Conservation (phyloP, 805 yeast genomes). For the Jamesozyma gamospora region DNA sequence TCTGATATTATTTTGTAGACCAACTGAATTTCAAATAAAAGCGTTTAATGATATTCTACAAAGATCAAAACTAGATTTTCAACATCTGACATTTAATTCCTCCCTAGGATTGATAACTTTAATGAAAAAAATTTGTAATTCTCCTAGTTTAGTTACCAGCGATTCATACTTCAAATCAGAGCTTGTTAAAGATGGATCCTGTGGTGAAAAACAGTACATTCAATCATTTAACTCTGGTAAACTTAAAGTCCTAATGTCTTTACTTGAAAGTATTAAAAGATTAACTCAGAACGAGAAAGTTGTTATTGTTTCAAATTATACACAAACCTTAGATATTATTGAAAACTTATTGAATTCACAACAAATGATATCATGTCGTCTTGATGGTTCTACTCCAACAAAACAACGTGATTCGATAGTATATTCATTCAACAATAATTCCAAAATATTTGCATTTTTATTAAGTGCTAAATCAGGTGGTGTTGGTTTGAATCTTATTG, state of each 20-base stretch:
- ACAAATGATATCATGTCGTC: conserved; percentile 44
- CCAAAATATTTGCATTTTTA: conserved; percentile 51
- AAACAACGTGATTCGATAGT: conserved; percentile 58
- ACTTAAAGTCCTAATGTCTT: conserved; percentile 44
- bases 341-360: conserved; percentile 44
- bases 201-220: conserved; percentile 7
- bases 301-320: conserved; percentile 79
- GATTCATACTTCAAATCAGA: conserved; percentile 32
- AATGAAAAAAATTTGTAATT: conserved; percentile 74
- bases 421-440: conserved; percentile 49
- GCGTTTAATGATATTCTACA: conserved; percentile 43
- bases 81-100: conserved; percentile 26
- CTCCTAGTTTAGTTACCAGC: conserved; percentile 51
- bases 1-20: conserved; percentile 64
- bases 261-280: conserved; percentile 41
- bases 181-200: conserved; percentile 2
- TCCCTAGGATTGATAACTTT: conserved; percentile 62
- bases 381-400: conserved; percentile 80
- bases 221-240: conserved; percentile 46
- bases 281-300: conserved; percentile 52
- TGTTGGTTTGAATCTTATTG: conserved; percentile 78
- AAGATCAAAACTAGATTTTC: conserved; percentile 22
- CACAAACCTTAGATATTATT: conserved; percentile 73
- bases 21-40: conserved; percentile 49
- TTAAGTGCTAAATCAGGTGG: conserved; percentile 92